Evolutionary conservation across 1,284 basidiomycete species (phyloP), one percentile per base, ranked within the genome.

Genomic region (Schizophyllum amplum): DNA sequence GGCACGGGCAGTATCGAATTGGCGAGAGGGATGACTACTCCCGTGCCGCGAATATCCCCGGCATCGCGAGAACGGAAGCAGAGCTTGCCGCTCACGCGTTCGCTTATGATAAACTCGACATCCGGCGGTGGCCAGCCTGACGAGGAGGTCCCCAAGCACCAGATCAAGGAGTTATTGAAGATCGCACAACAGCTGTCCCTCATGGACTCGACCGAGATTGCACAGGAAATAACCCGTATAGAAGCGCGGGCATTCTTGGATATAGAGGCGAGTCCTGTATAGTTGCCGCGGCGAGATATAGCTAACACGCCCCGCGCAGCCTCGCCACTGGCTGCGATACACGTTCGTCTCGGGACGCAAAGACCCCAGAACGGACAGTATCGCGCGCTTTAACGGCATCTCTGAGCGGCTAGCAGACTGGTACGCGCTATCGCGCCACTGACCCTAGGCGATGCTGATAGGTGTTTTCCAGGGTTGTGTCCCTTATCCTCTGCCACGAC

Each of bases 371-470:
- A 75, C 69, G 9, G 84, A 90, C 64, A 75, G 84, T 5, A 88
- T 92, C 57, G 77, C 80, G 15, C 75, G 78, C 22, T 89, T 88
- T 66, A 87, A 86, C 60, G 72, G 76, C 15, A 73, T 88, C 59
- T 87, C 87, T 42, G 89, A 90, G 68, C 86, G 87, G 66, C 75
- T 92, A 46, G 87, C 83, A 24, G 81, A 84, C 65, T 92, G 88
- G 90, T 88, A 62, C 51, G 79, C 69, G 59, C 26, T 27, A 33
- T 23, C 47, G 47, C 33, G 49, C 24, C 47, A 20, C 33, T 48
- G n/a, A 6, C n/a, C 33, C 27, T 17, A 1, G 47, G 52, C 24
- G 22, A 22, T 9, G 24, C 51, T 24, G 25, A n/a, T 20, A 46
- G 55, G 62, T 58, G 59, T 23, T 54, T 57, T 58, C n/a, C n/a